Conservation (phyloP, 371 early-diverging fungal genomes). For the Nosema muscidifuracis region DNA sequence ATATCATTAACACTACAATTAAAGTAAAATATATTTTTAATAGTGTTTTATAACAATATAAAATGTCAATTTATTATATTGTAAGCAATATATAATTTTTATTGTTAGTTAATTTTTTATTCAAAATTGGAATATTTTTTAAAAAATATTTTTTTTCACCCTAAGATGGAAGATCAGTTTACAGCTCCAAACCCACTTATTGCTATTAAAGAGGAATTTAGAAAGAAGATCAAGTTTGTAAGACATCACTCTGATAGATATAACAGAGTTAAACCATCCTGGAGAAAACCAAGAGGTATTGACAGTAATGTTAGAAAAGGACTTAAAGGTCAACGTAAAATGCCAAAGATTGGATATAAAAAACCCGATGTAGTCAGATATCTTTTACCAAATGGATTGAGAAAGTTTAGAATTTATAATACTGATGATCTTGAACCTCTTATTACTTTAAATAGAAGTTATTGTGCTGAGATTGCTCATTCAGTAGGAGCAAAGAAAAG, state of each 20-base stretch:
- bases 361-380: slow-evolving; percentile 81
- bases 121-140: too few species aligned
- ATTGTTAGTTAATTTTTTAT: too few species aligned
- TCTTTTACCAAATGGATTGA: slow-evolving; percentile 93
- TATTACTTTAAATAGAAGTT: slow-evolving; percentile 92
- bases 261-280: slow-evolving; percentile 70
- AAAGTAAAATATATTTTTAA: too few species aligned
- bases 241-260: slow-evolving; percentile 94
- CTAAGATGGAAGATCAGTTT: slow-evolving; percentile 21
- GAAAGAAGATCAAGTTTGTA: slow-evolving; percentile 94
- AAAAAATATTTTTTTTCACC: slow-evolving; percentile 28
- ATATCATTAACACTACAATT: too few species aligned
- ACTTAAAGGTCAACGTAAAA: slow-evolving; percentile 89
- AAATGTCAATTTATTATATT: too few species aligned
- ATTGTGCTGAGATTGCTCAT: slow-evolving; percentile 96
- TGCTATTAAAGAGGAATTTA: slow-evolving; percentile 35
- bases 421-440: slow-evolving; percentile 86
- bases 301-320: slow-evolving; percentile 95
- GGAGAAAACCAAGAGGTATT: slow-evolving; percentile 99
- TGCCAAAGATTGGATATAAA: slow-evolving; percentile 89
- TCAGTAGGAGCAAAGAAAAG: slow-evolving; percentile 91
- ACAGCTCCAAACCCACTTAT: slow-evolving; percentile 38
- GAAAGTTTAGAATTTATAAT: slow-evolving; percentile 87
- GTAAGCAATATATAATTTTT: too few species aligned
- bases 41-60: too few species aligned